These are phyloP conservation scores for Acmispon strigosus DNA, from an alignment of 306 rosid genomes.

Conservation along the genomic window DNA sequence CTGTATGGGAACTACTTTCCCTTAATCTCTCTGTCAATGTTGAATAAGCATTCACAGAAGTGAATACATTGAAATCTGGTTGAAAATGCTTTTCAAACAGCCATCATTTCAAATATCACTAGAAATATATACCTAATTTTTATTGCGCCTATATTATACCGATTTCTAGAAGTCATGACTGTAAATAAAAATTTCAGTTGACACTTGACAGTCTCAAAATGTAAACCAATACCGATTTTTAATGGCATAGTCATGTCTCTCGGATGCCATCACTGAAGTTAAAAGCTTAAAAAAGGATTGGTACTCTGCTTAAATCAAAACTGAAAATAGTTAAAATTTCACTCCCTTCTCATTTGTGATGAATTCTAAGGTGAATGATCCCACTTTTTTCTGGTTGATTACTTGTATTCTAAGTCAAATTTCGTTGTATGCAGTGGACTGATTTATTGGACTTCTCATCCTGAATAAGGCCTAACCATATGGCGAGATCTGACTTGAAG, in stretches of 20 bases:
- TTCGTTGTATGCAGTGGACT: conserved; percentile 60
- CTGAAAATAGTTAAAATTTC: not conserved
- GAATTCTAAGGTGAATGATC: not conserved
- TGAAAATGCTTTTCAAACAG: conserved; percentile 11
- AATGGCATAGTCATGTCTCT: not conserved
- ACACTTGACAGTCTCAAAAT: not conserved
- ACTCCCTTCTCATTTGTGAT: not conserved
- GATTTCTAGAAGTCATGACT: not conserved
- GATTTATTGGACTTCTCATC: conserved; percentile 89
- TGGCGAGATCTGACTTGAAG: conserved; percentile 12
- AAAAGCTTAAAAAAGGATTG: not conserved
- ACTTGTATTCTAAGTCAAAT: conserved; percentile 4
- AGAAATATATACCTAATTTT: not conserved
- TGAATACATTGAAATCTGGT: not conserved
- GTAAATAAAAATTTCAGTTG: not conserved
- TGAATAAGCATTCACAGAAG: not conserved
- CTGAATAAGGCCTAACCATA: conserved; percentile 46
- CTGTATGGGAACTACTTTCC: not conserved
- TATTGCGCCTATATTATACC: not conserved
- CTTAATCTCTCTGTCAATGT: too few relatives aligned
- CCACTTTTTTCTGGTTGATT: not conserved
- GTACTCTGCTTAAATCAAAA: not conserved
- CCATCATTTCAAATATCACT: not conserved
- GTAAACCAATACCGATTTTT: conserved; percentile 1
- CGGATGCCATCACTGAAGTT: not conserved